Percentiles rank a stretch among this genome's conserved stretches.
These are phyloP conservation scores for Gossypium sturtianum DNA, from an alignment of 345 rosid species.

Conservation along the genomic window DNA sequence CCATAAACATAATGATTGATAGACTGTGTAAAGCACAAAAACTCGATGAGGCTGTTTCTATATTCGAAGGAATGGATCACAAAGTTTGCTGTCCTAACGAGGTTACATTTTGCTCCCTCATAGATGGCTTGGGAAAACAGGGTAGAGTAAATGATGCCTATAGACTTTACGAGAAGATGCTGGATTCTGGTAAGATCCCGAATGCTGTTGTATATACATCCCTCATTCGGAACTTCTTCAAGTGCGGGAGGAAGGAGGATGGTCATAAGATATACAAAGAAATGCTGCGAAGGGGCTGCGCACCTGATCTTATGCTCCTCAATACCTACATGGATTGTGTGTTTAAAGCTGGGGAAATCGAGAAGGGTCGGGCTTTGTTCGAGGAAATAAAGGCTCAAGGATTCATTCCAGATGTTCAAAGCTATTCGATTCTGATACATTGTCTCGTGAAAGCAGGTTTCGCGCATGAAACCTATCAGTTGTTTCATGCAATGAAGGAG, in stretches of 20 bases:
- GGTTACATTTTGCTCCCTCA: constrained; percentile 81
- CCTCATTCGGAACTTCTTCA: constrained; percentile 81
- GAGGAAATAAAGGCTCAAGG: constrained; percentile 69
- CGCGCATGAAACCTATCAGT: constrained; percentile 66
- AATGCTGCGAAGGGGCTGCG: constrained; percentile 56
- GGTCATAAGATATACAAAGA: constrained; percentile 94
- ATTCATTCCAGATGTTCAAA: constrained; percentile 66
- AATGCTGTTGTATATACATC: constrained; percentile 69
- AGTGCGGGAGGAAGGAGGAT: constrained; percentile 73
- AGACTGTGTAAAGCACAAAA: constrained; percentile 82
- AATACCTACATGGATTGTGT: constrained; percentile 92
- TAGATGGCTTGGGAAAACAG: constrained; percentile 83
- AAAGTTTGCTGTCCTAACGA: constrained; percentile 70
- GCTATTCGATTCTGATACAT: constrained; percentile 74
- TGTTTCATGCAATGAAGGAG: constrained; percentile 86
- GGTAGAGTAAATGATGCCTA: constrained; percentile 93
- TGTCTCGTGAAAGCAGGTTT: constrained; percentile 85
- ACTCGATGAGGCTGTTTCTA: constrained; percentile 73
- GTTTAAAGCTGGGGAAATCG: constrained; percentile 83
- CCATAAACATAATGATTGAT: constrained; percentile 90
- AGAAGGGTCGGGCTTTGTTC: constrained; percentile 76
- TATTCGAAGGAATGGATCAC: constrained; percentile 74
- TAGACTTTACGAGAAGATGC: constrained; percentile 76
- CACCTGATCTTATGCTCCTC: constrained; percentile 73
- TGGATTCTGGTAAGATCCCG: constrained; percentile 56